Conservation (phyloP, 257 asterid species). For the Leptodermis oblonga region DNA sequence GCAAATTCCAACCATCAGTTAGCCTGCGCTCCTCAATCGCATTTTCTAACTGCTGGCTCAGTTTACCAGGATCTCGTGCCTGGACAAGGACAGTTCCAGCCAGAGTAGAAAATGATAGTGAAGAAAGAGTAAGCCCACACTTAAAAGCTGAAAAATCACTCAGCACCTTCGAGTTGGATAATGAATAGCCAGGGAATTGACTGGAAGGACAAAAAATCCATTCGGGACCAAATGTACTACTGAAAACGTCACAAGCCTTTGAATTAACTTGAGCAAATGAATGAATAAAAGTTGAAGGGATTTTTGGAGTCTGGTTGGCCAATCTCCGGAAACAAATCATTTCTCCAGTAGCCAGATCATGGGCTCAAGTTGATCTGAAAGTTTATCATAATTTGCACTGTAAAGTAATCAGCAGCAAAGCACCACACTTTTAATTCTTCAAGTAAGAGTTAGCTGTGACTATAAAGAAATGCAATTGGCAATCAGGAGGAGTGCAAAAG, state of each 20-base stretch:
- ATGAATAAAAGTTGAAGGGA: slow-evolving; percentile 24
- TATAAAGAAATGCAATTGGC: neutral
- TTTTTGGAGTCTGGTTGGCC: slow-evolving; percentile 20
- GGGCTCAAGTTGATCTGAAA: neutral
- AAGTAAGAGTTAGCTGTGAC: neutral
- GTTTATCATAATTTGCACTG: neutral
- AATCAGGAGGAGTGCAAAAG: neutral
- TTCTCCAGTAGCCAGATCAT: slow-evolving; percentile 14
- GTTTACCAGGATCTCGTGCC: slow-evolving; percentile 80
- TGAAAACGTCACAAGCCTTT: slow-evolving; percentile 20
- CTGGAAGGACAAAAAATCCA: slow-evolving; percentile 21
- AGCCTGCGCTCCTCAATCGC: slow-evolving; percentile 51
- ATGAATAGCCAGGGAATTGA: neutral
- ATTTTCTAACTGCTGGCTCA: slow-evolving; percentile 62
- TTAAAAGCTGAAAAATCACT: slow-evolving; percentile 14
- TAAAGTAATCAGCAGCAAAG: neutral
- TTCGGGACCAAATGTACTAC: slow-evolving; percentile 18
- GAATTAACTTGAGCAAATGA: slow-evolving; percentile 11
- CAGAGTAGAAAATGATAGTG: slow-evolving; percentile 41
- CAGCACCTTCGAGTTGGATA: slow-evolving; percentile 13
- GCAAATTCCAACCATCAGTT: slow-evolving; percentile 71
- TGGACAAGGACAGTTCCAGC: slow-evolving; percentile 68
- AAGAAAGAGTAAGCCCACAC: slow-evolving; percentile 19
- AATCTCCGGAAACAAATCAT: slow-evolving; percentile 43
- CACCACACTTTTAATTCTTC: neutral